These are phyloP conservation scores for Tilletia caries DNA, from an alignment of 1,284 basidiomycete genomes.

Conservation along the genomic window DNA sequence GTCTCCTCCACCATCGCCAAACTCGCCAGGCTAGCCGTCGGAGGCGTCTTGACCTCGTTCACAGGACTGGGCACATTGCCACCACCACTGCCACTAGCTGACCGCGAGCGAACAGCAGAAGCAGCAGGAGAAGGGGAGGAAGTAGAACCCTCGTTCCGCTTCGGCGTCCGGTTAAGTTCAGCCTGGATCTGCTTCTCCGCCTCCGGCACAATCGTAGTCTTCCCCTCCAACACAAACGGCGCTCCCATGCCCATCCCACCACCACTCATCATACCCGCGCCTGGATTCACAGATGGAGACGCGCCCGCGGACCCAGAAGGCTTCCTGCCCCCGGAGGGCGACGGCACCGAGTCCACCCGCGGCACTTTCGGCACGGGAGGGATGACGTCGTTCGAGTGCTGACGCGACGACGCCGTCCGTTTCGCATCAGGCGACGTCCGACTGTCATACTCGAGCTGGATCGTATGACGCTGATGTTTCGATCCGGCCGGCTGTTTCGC, in stretches of 20 bases:
- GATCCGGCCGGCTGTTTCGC: constrained; percentile 27
- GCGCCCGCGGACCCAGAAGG: background rate
- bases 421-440: constrained; percentile 17
- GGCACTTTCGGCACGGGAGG: constrained; percentile 16
- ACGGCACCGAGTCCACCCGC: background rate
- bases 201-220: background rate
- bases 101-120: background rate
- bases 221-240: constrained; percentile 12
- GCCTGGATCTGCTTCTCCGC: constrained; percentile 13
- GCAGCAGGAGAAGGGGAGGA: background rate
- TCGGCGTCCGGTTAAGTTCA: background rate
- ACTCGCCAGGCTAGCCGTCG: background rate
- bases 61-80: background rate
- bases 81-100: background rate
- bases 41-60: constrained; percentile 4
- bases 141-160: background rate
- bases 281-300: too few relatives aligned
- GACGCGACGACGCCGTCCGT: background rate
- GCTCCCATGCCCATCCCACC: background rate
- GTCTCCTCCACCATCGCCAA: background rate
- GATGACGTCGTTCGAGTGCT: background rate
- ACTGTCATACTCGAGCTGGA: constrained; percentile 45
- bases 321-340: background rate
- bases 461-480: constrained; percentile 46
- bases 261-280: too few relatives aligned